A percentile compares a stretch with the other conserved stretches of the same genome.
Conservation (phyloP, 2,329 filamentous ascomycete species). For the Scedosporium dehoogii region DNA sequence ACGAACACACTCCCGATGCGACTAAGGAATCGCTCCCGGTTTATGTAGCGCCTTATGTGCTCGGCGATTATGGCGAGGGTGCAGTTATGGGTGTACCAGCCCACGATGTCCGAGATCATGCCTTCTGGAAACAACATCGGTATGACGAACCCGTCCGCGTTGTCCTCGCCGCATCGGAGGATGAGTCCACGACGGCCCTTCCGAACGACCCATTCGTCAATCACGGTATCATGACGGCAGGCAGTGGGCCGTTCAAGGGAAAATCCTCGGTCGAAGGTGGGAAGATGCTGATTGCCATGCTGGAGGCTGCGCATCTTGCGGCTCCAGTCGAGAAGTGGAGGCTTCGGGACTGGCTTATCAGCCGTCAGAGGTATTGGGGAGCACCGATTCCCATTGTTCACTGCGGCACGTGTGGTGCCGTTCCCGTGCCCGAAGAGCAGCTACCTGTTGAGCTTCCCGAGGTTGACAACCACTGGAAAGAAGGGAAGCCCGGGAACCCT, state of each 20-base stretch:
- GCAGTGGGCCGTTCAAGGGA: slow-evolving; percentile 56
- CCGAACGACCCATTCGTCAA: slow-evolving; percentile 48
- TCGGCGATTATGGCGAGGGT: slow-evolving; percentile 76
- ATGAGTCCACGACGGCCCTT: slow-evolving; percentile 33
- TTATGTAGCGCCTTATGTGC: slow-evolving; percentile 75
- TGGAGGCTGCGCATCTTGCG: slow-evolving; percentile 47
- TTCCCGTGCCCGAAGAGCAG: slow-evolving; percentile 66
- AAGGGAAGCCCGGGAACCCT: slow-evolving; percentile 65
- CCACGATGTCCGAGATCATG: slow-evolving; percentile 68
- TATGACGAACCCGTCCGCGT: slow-evolving; percentile 48
- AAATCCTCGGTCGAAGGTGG: slow-evolving; percentile 54
- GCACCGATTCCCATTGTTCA: slow-evolving; percentile 84
- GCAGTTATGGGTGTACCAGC: slow-evolving; percentile 89
- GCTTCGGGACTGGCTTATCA: slow-evolving; percentile 81
- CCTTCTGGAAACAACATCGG: slow-evolving; percentile 69
- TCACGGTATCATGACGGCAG: slow-evolving; percentile 57
- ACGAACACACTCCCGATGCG: slow-evolving; percentile 37
- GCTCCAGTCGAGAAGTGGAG: slow-evolving; percentile 64
- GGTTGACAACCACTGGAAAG: slow-evolving; percentile 57
- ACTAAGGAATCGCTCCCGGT: slow-evolving; percentile 55
- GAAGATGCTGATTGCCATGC: slow-evolving; percentile 46
- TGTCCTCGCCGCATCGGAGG: slow-evolving; percentile 47
- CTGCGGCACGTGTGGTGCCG: slow-evolving; percentile 64
- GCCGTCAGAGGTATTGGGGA: slow-evolving; percentile 88
- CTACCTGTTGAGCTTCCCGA: slow-evolving; percentile 68